Percentiles rank a stretch among this genome's conserved stretches.
These are phyloP conservation scores for Trypanosoma cruzi DNA, from an alignment of 208 protist genomes.

Conservation along the genomic window DNA sequence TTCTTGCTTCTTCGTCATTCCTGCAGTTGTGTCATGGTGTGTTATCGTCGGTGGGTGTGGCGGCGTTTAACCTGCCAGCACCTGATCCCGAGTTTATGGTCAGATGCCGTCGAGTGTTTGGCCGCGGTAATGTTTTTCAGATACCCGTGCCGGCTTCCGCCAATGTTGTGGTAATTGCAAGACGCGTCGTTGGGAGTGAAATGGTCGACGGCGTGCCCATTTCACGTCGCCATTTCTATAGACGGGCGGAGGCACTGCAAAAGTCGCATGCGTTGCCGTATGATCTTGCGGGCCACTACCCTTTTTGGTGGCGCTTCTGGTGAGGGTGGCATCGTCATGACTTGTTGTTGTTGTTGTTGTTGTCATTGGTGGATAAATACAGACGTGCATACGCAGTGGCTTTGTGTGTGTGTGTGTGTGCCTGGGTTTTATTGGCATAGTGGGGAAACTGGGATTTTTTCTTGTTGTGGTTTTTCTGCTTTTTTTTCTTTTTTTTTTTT, in stretches of 20 bases:
- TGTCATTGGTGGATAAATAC: neutral
- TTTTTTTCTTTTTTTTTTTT: too few species aligned
- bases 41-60: conserved; percentile 69
- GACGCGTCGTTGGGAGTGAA: conserved; percentile 24
- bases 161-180: conserved; percentile 81
- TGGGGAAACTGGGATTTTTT: too few species aligned
- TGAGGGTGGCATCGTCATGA: conserved; percentile 27
- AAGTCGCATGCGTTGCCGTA: conserved; percentile 69
- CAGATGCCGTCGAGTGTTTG: conserved; percentile 57
- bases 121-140: conserved; percentile 60
- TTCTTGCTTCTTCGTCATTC: conserved; percentile 54
- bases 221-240: conserved; percentile 63
- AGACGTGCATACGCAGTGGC: neutral
- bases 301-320: conserved; percentile 86
- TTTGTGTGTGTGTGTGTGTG: too few species aligned
- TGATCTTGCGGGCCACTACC: conserved; percentile 69
- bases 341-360: conserved; percentile 8
- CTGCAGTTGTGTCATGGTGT: conserved; percentile 46
- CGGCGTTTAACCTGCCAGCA: conserved; percentile 76
- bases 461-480: too few species aligned
- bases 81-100: conserved; percentile 55
- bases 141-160: conserved; percentile 59
- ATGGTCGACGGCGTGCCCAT: conserved; percentile 22
- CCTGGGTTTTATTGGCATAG: too few species aligned
- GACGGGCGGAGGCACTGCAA: conserved; percentile 53